phyloP scores from a whole-genome alignment of 345 rosid species.

The Citrus unshiu region DNA sequence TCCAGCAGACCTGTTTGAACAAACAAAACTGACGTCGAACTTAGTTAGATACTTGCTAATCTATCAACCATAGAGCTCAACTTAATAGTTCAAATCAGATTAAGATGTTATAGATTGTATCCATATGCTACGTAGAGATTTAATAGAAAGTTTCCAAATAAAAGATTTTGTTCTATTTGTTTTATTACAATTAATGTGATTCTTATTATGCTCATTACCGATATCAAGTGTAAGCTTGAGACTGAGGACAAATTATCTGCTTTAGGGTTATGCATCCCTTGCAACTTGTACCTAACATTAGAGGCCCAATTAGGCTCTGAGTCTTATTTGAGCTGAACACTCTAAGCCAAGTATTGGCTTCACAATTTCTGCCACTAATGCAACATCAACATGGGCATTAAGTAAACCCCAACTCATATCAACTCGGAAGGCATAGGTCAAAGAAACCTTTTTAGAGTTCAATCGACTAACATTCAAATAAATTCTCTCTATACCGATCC shows the following conservation, averaged over 20 bases:
- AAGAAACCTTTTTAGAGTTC: neutral
- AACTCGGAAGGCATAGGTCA: neutral
- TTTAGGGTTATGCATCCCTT: too few species aligned
- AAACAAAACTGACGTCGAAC: neutral
- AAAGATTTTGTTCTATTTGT: neutral
- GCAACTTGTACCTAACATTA: neutral
- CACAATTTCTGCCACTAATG: neutral
- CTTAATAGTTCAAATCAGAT: neutral
- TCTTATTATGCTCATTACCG: neutral
- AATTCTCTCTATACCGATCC: neutral
- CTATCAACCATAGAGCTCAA: neutral
- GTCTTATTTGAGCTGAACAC: neutral
- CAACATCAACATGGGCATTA: neutral
- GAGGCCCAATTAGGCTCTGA: neutral
- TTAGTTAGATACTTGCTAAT: neutral
- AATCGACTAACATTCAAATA: neutral
- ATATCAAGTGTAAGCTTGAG: neutral
- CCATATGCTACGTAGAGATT: neutral
- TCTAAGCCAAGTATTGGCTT: neutral
- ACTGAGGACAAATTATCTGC: neutral
- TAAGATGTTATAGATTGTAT: neutral
- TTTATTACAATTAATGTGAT: neutral
- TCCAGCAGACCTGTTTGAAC: neutral
- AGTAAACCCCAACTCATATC: neutral
- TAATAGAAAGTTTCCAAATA: neutral